A percentile compares a stretch with the other conserved stretches of the same genome.
phyloP scores from a whole-genome alignment of 2,329 filamentous ascomycete species.

The Penicillium sp. region DNA sequence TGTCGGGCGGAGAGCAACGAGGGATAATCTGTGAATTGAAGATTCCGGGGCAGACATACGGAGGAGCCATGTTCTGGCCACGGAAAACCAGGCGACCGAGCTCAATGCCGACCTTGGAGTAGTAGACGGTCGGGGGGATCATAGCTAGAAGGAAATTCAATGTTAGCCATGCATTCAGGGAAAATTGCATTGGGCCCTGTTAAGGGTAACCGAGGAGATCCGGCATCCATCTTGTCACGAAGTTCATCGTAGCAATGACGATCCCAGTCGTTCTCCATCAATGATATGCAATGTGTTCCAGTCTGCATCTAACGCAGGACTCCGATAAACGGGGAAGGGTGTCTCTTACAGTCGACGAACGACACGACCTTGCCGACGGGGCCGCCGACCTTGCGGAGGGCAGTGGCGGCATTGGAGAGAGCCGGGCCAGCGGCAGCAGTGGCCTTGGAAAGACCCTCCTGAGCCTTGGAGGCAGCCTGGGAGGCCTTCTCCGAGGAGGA shows the following conservation, averaged over 20 bases:
- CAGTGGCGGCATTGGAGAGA: conserved; percentile 69
- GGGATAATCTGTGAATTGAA: neutral
- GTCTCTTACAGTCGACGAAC: conserved; percentile 78
- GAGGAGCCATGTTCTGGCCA: conserved; percentile 87
- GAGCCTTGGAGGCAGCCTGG: conserved; percentile 61
- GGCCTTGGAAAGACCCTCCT: conserved; percentile 80
- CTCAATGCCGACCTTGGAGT: conserved; percentile 85
- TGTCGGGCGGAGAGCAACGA: neutral
- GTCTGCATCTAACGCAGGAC: neutral
- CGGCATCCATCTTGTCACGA: neutral
- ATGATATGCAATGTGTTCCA: neutral
- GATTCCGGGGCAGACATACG: conserved; percentile 64
- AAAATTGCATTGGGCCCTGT: neutral
- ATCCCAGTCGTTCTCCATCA: neutral
- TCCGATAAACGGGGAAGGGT: neutral
- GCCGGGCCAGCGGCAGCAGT: conserved; percentile 76
- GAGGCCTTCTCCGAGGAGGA: conserved; percentile 49
- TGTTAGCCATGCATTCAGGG: conserved; percentile 23
- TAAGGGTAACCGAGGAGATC: conserved; percentile 16
- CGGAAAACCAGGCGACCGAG: conserved; percentile 83
- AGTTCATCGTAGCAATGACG: conserved; percentile 2
- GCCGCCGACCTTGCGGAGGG: conserved; percentile 76
- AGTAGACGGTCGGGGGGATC: conserved; percentile 86
- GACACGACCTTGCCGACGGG: conserved; percentile 75
- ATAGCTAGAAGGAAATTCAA: conserved; percentile 60